Conservation (phyloP, 371 early-diverging fungal genomes). For the Rhizopus microsporus region DNA sequence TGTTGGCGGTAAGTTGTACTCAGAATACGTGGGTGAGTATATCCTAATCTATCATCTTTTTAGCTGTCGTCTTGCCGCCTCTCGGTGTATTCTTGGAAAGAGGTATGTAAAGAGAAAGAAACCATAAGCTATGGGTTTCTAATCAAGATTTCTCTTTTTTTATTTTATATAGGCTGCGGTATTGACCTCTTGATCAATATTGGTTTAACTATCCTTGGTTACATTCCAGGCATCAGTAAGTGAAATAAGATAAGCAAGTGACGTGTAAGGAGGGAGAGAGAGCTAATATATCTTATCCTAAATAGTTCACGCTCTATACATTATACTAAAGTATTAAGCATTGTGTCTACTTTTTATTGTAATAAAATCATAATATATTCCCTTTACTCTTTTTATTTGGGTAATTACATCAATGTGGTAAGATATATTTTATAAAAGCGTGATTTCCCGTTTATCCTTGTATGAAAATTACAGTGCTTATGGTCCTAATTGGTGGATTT, state of each 20-base stretch:
- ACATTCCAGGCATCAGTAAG: conserved; percentile 67
- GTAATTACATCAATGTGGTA: no score
- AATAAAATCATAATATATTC: no score
- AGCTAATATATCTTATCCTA: neutral
- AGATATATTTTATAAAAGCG: no score
- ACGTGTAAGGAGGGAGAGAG: neutral
- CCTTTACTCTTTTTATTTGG: no score
- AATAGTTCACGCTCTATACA: conserved; percentile 35
- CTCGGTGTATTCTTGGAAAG: conserved; percentile 60
- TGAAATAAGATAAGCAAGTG: neutral
- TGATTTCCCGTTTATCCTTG: no score
- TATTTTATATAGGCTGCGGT: conserved; percentile 46
- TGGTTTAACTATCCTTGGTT: conserved; percentile 69
- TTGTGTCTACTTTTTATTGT: no score
- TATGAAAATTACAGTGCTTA: no score
- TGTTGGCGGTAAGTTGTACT: conserved; percentile 26
- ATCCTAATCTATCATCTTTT: neutral
- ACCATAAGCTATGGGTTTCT: neutral
- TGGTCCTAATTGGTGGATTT: no score
- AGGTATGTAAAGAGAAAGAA: conserved; percentile 18
- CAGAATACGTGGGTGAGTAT: neutral
- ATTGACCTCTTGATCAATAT: conserved; percentile 73
- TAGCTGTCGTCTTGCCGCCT: conserved; percentile 63
- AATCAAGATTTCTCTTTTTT: no score
- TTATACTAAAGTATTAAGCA: conserved; percentile 34